Evolutionary conservation across 1,284 basidiomycete species (phyloP), one percentile per base, ranked within the genome.

Genomic region (Boletus smithii): DNA sequence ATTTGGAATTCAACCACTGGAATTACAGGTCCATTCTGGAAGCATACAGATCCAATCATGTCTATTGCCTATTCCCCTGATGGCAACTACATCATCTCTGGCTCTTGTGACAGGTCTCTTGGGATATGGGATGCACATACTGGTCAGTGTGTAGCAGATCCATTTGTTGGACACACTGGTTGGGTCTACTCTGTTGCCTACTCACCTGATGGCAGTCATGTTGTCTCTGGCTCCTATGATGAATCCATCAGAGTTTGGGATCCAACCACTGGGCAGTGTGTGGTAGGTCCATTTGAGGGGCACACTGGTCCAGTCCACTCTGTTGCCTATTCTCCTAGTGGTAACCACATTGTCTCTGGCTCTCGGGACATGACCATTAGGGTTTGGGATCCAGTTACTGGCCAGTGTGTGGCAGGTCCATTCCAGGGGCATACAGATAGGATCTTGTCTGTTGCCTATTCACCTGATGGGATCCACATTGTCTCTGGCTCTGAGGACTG

Each of bases 191-290:
- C 43, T 33, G 5, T 61, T 32, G 49, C 49, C 13, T 57, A 46
- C 31, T 57, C 59, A 14, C 51, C 57, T 52, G 47, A 58, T 62
- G 52, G 56, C 8, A 46, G 8, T 0, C 9, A 47, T 11, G 3
- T 59, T 47, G 37, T 17, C 17, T 54, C 54, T 46, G 31, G 53
- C 4, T 57, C 56, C 20, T 0, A n/a, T 1, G 56, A 57, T 5
- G 8, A 5, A 0, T 42, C 50, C 4, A 39, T 55, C n/a, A 60
- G 26, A 4, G 4, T 60, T n/a, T 56, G 55, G 58, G 17, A 45
- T 32, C 22, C 31, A 29, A 14, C 3, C 4, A 56, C 54, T 45
- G 46, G 57, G 4, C 20, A 20, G 20, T 20, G 20, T 20, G 20
- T 20, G 4, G 20, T 4, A 20, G 20, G 20, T 20, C 20, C 20